phyloP scores from a whole-genome alignment of 164 flowering plant species.

The Chimonanthus salicifolius region DNA sequence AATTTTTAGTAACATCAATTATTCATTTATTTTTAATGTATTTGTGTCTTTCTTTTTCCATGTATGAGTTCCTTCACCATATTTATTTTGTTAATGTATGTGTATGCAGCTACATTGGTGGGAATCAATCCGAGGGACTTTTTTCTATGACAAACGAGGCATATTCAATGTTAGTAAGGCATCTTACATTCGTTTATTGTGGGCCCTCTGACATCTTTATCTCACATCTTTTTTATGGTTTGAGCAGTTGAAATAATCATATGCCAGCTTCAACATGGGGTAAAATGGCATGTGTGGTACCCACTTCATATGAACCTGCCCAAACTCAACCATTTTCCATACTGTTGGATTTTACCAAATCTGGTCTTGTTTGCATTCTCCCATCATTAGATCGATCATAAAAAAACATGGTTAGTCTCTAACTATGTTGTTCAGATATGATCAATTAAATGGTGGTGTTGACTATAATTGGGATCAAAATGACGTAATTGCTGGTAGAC shows the following conservation, averaged over 20 bases:
- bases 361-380: too few relatives aligned
- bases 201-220: background rate
- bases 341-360: too few relatives aligned
- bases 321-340: too few relatives aligned
- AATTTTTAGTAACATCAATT: constrained; percentile 3
- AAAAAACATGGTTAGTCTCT: too few relatives aligned
- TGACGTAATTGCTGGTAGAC: too few relatives aligned
- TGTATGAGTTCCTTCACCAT: background rate
- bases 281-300: too few relatives aligned
- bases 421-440: too few relatives aligned
- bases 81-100: constrained; percentile 1
- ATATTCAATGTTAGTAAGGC: constrained; percentile 90
- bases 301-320: too few relatives aligned
- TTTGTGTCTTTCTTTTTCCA: constrained; percentile 1
- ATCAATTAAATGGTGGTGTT: too few relatives aligned
- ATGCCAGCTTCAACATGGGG: too few relatives aligned
- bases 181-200: constrained; percentile 11
- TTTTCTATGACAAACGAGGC: constrained; percentile 91
- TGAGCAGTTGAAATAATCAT: background rate
- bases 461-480: too few relatives aligned
- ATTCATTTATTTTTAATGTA: background rate
- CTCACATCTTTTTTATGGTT: background rate
- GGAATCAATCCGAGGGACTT: constrained; percentile 80
- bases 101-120: constrained; percentile 81
- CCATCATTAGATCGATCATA: too few relatives aligned